Percentiles rank a stretch among this genome's conserved stretches.
Conservation (phyloP, 2,329 filamentous ascomycete species). For the Aschersonia sp. region DNA sequence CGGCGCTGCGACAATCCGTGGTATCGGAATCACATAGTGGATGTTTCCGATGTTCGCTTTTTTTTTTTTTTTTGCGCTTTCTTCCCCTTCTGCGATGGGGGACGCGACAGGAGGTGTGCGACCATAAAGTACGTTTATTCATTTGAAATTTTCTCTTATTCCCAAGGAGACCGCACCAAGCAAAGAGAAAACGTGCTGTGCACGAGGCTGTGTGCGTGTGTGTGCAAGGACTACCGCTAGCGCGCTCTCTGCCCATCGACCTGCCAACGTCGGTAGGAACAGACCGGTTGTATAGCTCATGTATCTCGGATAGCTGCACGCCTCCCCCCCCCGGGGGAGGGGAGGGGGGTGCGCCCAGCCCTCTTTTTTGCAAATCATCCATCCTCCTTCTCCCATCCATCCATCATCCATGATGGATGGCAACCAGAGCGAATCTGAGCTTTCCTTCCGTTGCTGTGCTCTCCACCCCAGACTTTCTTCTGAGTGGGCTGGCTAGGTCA, state of each 20-base stretch:
- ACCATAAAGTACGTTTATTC: too few species aligned
- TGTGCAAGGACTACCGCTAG: not conserved
- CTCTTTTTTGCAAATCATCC: not conserved
- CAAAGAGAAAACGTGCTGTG: not conserved
- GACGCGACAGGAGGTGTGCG: too few species aligned
- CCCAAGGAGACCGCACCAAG: not conserved
- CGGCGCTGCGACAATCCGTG: too few species aligned
- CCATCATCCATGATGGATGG: not conserved
- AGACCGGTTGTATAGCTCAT: not conserved
- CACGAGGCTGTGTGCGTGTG: not conserved
- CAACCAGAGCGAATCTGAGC: not conserved
- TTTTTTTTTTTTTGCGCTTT: too few species aligned
- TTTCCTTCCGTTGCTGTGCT: slow-evolving; percentile 3
- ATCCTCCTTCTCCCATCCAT: not conserved
- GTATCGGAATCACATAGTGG: too few species aligned
- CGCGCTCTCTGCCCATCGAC: not conserved
- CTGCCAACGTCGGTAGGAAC: not conserved
- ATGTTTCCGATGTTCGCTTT: too few species aligned
- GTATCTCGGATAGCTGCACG: not conserved
- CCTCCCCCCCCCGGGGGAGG: not conserved
- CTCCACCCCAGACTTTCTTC: slow-evolving; percentile 2
- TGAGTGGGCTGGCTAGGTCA: slow-evolving; percentile 1
- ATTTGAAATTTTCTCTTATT: not conserved
- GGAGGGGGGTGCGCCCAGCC: not conserved
- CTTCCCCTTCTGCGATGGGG: too few species aligned